Evolutionary conservation across 306 rosid species (phyloP), one percentile per base, ranked within the genome.

Genomic region (Fragaria vesca): DNA sequence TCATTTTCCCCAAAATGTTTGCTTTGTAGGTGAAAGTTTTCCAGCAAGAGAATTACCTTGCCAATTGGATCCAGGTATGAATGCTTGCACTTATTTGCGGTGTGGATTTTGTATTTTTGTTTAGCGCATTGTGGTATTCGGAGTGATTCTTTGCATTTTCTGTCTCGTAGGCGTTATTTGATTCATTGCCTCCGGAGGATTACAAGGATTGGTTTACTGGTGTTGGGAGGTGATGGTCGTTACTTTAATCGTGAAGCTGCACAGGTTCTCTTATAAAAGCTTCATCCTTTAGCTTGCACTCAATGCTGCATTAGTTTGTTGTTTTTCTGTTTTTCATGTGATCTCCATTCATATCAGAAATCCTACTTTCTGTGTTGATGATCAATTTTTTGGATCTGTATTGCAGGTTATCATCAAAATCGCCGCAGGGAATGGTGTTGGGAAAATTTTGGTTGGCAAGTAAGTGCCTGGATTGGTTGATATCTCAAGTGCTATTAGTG

Each of bases 171-270:
- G 96, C 99, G 42, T 82, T 96, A 46, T 93, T 96, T 81, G 85
- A 91, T 90, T 96, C 98, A 11, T 80, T 96, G 88, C 92, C 96
- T 1, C 80, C 84, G 2, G 98, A 91, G 82, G 98, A 93, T 88
- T 96, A 88, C 87, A 89, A 87, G 87, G 88, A 93, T 24, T 79
- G 98, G 98, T 47, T 15, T 90, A 62, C 81, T 96, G 89, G 97
- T 89, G 77, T 83, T 96, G 79, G 99, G 99, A 72, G 98, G 99
- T 38, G 99, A 96, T 81, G 99, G 99, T 38, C 94, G 99, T 26
- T 96, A 90, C 85, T 96, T 96, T 66, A 96, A 93, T 60, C 84
- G 75, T 81, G 98, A 96, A 83, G 99, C 99, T 69, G 90, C 98
- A 0, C 98, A 96, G 98, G 98, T 90, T 0, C 10, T 70, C 69